phyloP scores from a whole-genome alignment of 495 filamentous ascomycete species.

The Neurospora sp. region DNA sequence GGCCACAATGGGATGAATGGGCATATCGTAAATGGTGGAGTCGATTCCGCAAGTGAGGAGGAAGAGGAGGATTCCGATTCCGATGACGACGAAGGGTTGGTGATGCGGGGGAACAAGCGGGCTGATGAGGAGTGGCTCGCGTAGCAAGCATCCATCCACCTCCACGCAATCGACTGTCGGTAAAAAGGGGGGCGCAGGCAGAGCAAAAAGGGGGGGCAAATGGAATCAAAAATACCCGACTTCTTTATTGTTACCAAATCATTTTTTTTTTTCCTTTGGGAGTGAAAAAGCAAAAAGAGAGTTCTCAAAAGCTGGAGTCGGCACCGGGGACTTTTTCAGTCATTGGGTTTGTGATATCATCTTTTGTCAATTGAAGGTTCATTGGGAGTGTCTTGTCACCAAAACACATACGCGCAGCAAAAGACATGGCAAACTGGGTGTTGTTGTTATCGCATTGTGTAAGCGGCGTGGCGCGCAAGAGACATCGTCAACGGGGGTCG shows the following conservation, averaged over 20 bases:
- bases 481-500: not conserved
- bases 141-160: conserved; percentile 6
- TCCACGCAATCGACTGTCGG: not conserved
- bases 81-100: conserved; percentile 36
- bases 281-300: not conserved
- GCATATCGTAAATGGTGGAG: not conserved
- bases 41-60: conserved; percentile 6
- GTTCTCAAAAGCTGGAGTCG: not conserved
- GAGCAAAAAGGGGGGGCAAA: not conserved
- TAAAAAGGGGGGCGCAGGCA: not conserved
- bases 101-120: conserved; percentile 39
- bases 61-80: conserved; percentile 17
- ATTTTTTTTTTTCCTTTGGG: not conserved
- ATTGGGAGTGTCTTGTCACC: not conserved
- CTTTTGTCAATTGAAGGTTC: not conserved
- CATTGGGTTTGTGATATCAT: not conserved
- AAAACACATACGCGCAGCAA: not conserved
- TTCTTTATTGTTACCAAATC: not conserved
- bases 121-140: conserved; percentile 42
- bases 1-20: conserved; percentile 5
- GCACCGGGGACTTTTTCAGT: not conserved
- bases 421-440: not conserved
- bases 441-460: not conserved
- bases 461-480: not conserved
- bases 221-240: not conserved